Percentiles rank a stretch among this genome's conserved stretches.
Conservation (phyloP, 179 eudicot species). For the Actinidia arguta region DNA sequence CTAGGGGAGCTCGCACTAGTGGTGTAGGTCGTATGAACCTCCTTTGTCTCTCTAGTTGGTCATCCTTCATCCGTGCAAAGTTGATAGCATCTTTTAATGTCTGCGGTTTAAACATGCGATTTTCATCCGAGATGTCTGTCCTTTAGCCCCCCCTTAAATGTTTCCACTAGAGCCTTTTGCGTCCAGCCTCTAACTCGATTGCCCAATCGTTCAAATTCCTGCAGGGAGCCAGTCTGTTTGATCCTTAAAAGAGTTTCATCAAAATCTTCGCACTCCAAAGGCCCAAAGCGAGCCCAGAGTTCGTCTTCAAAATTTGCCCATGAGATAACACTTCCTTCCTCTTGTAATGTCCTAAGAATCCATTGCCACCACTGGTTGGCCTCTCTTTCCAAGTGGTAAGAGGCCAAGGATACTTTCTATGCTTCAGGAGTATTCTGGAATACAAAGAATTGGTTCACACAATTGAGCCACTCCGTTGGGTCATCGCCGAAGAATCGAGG, state of each 20-base stretch:
- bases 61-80: neutral
- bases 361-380: conserved; percentile 2
- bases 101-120: neutral
- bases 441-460: neutral
- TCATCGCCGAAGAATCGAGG: neutral
- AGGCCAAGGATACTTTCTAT: neutral
- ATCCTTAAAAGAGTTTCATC: neutral
- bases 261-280: neutral
- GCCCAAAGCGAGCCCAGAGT: neutral
- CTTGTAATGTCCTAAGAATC: neutral
- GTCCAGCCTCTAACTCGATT: neutral
- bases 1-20: too few relatives aligned
- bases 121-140: neutral
- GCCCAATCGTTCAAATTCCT: neutral
- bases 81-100: neutral
- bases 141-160: neutral
- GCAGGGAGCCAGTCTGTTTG: neutral
- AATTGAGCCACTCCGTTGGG: neutral
- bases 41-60: neutral
- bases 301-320: conserved; percentile 3
- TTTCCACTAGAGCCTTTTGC: neutral
- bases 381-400: neutral
- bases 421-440: neutral
- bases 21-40: neutral
- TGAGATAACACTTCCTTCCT: neutral